phyloP scores from a whole-genome alignment of 228 moss, liverwort and hornwort species.

The Sphagnum fallax region DNA sequence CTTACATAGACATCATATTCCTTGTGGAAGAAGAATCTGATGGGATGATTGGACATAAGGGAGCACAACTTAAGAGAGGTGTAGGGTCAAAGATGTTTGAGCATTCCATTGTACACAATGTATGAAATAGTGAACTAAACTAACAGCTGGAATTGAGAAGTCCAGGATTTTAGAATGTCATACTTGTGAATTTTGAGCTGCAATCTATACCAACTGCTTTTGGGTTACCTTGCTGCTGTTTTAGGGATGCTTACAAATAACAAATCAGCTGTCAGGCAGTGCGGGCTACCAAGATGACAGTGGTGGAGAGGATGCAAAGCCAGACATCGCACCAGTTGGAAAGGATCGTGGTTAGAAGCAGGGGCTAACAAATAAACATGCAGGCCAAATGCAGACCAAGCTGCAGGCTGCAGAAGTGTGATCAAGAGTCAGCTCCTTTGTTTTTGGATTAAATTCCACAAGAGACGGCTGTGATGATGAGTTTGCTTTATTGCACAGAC shows the following conservation, averaged over 20 bases:
- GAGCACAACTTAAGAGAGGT: too few species aligned
- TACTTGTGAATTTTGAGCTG: neutral
- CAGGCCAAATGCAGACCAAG: too few species aligned
- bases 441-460: too few species aligned
- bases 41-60: too few species aligned
- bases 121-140: neutral
- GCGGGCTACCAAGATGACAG: constrained; percentile 57
- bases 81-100: neutral
- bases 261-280: constrained; percentile 4
- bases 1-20: neutral
- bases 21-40: too few species aligned
- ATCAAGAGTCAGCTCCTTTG: too few species aligned
- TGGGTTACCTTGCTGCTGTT: constrained; percentile 4
- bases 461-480: too few species aligned
- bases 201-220: neutral
- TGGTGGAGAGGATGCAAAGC: constrained; percentile 65
- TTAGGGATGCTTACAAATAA: constrained; percentile 14
- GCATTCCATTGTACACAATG: neutral
- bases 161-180: neutral
- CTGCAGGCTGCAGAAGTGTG: too few species aligned
- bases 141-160: too few species aligned
- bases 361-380: too few species aligned
- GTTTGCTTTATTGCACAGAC: too few species aligned
- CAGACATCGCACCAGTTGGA: constrained; percentile 54
- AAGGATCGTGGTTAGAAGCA: constrained; percentile 16